Evolutionary conservation across 495 filamentous ascomycete genomes (phyloP).

Genomic region (Aspergillus hancockii): DNA sequence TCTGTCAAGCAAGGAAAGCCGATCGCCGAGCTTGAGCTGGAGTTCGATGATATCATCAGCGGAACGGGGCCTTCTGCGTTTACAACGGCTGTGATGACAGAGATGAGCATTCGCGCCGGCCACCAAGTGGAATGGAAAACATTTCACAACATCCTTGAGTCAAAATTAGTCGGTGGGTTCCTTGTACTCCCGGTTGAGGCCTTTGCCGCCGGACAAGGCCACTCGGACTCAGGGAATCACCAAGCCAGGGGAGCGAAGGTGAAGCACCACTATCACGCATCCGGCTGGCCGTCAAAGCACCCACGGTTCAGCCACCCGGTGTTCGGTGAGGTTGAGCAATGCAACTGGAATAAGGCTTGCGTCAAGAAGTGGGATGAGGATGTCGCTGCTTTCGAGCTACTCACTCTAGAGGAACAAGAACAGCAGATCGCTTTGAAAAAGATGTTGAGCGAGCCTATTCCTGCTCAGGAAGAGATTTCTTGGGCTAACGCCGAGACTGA

Average conservation of each 20-base stretch:
- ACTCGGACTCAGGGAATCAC: constrained; percentile 65
- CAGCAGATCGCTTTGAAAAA: constrained; percentile 40
- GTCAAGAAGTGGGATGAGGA: constrained; percentile 58
- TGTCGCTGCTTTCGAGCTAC: constrained; percentile 46
- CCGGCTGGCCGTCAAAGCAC: constrained; percentile 58
- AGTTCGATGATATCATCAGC: constrained; percentile 68
- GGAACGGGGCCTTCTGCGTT: constrained; percentile 69
- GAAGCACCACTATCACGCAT: constrained; percentile 66
- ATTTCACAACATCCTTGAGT: constrained; percentile 61
- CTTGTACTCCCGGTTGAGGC: constrained; percentile 64
- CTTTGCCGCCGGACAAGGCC: constrained; percentile 64
- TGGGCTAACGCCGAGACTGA: neutral
- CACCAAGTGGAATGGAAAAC: constrained; percentile 49
- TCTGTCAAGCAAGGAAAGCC: constrained; percentile 52
- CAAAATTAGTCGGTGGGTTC: constrained; percentile 54
- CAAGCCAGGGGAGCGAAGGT: constrained; percentile 57
- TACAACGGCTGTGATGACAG: constrained; percentile 57
- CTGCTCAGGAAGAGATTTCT: neutral
- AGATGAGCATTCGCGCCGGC: constrained; percentile 48
- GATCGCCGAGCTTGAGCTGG: constrained; percentile 56
- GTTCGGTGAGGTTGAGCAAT: constrained; percentile 63
- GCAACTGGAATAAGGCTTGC: constrained; percentile 63
- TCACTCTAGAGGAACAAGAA: constrained; percentile 49
- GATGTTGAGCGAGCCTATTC: constrained; percentile 1
- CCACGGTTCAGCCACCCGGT: constrained; percentile 60